phyloP scores from a whole-genome alignment of 306 rosid species.

The Castanea mollissima region DNA sequence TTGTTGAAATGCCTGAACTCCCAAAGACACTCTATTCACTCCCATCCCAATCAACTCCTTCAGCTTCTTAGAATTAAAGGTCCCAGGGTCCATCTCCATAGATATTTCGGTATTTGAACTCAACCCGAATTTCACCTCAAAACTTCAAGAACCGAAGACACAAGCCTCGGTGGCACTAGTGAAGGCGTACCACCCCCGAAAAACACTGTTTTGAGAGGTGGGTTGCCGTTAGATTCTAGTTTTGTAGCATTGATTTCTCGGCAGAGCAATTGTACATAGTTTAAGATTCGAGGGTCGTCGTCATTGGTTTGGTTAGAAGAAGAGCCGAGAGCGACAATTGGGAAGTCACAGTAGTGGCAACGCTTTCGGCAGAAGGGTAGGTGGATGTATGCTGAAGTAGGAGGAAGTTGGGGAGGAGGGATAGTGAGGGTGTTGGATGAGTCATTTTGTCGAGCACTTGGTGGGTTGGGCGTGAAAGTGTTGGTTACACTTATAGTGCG shows the following conservation, averaged over 20 bases:
- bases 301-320: conserved; percentile 43
- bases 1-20: conserved; percentile 94
- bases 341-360: conserved; percentile 95
- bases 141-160: conserved; percentile 51
- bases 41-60: conserved; percentile 56
- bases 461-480: conserved; percentile 28
- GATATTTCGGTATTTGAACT: conserved; percentile 62
- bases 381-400: conserved; percentile 87
- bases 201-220: conserved; percentile 73
- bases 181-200: conserved; percentile 97
- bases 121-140: conserved; percentile 62
- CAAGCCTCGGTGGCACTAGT: conserved; percentile 75
- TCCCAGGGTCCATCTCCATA: conserved; percentile 97
- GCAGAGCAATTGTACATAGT: conserved; percentile 63
- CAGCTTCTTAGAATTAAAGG: conserved; percentile 72
- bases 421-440: conserved; percentile 14
- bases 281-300: conserved; percentile 72
- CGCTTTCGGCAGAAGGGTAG: conserved; percentile 96
- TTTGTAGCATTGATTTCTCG: conserved; percentile 75
- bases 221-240: conserved; percentile 13
- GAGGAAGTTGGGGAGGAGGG: conserved; percentile 11
- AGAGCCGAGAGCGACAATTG: conserved; percentile 87
- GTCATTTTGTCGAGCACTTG: conserved; percentile 72
- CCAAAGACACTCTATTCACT: conserved; percentile 86
- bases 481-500: not conserved